Evolutionary conservation across 345 rosid genomes (phyloP).

Genomic region (Populus nigra): DNA sequence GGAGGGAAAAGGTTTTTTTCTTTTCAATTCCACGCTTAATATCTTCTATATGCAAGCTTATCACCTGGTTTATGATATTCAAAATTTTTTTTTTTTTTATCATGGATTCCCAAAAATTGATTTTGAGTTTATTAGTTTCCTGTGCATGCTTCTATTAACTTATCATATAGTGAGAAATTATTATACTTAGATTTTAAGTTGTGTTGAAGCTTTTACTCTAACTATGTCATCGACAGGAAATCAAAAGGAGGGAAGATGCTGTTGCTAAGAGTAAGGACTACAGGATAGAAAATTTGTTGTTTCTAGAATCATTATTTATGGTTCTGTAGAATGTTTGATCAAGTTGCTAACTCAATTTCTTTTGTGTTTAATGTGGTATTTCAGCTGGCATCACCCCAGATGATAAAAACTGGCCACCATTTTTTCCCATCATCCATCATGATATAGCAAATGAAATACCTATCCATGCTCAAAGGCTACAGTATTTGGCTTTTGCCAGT

Average conservation of each 20-base stretch:
- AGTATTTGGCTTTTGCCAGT: constrained; percentile 96
- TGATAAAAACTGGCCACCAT: constrained; percentile 92
- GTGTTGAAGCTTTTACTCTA: constrained; percentile 12
- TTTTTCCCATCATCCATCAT: constrained; percentile 94
- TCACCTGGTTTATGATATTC: background rate
- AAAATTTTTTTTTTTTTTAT: background rate
- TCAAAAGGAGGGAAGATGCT: constrained; percentile 77
- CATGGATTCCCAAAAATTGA: background rate
- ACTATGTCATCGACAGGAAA: constrained; percentile 45
- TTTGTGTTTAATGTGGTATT: constrained; percentile 9
- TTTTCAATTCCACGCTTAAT: background rate
- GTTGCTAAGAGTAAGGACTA: constrained; percentile 46
- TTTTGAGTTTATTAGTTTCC: background rate
- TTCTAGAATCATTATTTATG: background rate
- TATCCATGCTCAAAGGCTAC: constrained; percentile 86
- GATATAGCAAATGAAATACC: constrained; percentile 97
- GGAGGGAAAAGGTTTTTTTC: constrained; percentile 40
- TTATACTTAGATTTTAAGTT: background rate
- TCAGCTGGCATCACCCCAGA: constrained; percentile 74
- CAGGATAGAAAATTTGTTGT: background rate
- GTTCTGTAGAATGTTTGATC: background rate
- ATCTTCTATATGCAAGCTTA: background rate
- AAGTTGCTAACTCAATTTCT: background rate
- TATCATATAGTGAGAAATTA: background rate
- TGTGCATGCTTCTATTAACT: background rate